These are phyloP conservation scores for Penicillium sp. DNA, from an alignment of 2,329 filamentous ascomycete genomes.

Conservation along the genomic window DNA sequence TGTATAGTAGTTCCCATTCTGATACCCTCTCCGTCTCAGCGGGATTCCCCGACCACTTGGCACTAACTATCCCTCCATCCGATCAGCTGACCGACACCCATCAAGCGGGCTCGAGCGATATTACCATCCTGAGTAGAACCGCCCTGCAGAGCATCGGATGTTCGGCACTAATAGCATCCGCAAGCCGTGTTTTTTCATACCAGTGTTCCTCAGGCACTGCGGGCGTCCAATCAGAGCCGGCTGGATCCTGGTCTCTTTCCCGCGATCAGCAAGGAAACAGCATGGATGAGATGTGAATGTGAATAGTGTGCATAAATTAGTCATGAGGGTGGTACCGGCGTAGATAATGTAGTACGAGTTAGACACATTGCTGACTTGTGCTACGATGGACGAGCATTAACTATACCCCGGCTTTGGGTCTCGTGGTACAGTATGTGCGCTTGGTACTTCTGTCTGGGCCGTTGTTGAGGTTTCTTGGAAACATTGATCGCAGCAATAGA, in stretches of 20 bases:
- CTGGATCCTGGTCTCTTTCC: slow-evolving; percentile 7
- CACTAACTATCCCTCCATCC: not conserved
- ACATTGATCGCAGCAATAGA: no score
- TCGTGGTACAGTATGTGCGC: no score
- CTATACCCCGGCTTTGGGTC: not conserved
- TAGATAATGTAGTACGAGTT: not conserved
- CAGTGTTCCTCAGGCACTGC: slow-evolving; percentile 8
- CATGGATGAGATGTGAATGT: not conserved
- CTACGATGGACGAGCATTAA: not conserved
- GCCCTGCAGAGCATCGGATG: slow-evolving; percentile 15
- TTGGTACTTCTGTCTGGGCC: no score
- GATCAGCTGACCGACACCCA: slow-evolving; percentile 8
- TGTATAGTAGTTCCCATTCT: not conserved
- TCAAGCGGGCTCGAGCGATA: slow-evolving; percentile 6
- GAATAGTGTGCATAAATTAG: not conserved
- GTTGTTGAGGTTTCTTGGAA: no score
- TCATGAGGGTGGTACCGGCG: not conserved
- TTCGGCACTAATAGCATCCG: slow-evolving; percentile 21
- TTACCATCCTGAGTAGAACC: slow-evolving; percentile 10
- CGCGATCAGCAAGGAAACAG: slow-evolving; percentile 12
- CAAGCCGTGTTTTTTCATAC: slow-evolving; percentile 8
- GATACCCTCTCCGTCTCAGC: not conserved
- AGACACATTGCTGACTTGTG: not conserved
- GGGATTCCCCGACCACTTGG: not conserved
- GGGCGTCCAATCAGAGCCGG: slow-evolving; percentile 9